Evolutionary conservation across 1,139 yeast species (phyloP).

Genomic region (Yamadazyma aaseri): DNA sequence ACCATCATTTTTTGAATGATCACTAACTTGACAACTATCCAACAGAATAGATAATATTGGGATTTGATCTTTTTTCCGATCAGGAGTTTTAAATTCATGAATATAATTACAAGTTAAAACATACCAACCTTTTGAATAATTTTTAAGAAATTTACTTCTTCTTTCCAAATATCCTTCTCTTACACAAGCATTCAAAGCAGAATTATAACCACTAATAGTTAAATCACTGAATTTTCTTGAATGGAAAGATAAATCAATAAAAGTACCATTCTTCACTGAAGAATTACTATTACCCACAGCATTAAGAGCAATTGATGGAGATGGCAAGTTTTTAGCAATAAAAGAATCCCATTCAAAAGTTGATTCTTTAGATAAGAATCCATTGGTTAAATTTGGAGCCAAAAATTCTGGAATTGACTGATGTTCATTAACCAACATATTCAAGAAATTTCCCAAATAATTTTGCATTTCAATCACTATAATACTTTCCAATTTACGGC

Average conservation of each 20-base stretch:
- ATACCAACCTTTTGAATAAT: constrained; percentile 87
- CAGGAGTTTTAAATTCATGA: constrained; percentile 86
- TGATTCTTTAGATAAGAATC: constrained; percentile 76
- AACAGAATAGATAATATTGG: constrained; percentile 87
- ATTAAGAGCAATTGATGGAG: constrained; percentile 28
- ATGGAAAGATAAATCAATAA: constrained; percentile 73
- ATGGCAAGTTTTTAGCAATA: constrained; percentile 60
- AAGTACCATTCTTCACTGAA: constrained; percentile 45
- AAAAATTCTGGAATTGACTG: constrained; percentile 64
- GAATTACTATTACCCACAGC: constrained; percentile 30
- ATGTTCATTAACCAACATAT: constrained; percentile 65
- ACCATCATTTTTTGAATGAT: constrained; percentile 74
- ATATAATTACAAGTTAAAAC: constrained; percentile 84
- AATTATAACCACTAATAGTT: constrained; percentile 63
- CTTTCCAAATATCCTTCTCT: constrained; percentile 84
- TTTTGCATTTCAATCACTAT: constrained; percentile 85
- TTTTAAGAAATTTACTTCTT: constrained; percentile 84
- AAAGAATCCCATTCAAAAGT: constrained; percentile 89
- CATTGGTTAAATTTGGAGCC: constrained; percentile 65
- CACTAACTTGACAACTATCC: constrained; percentile 78
- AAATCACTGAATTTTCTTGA: constrained; percentile 66
- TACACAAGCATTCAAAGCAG: constrained; percentile 68
- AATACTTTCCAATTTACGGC: constrained; percentile 84
- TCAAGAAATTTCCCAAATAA: constrained; percentile 71
- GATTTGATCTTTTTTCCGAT: constrained; percentile 76